These are phyloP conservation scores for Tolypocladium sp. DNA, from an alignment of 2,329 filamentous ascomycete species.

Conservation along the genomic window DNA sequence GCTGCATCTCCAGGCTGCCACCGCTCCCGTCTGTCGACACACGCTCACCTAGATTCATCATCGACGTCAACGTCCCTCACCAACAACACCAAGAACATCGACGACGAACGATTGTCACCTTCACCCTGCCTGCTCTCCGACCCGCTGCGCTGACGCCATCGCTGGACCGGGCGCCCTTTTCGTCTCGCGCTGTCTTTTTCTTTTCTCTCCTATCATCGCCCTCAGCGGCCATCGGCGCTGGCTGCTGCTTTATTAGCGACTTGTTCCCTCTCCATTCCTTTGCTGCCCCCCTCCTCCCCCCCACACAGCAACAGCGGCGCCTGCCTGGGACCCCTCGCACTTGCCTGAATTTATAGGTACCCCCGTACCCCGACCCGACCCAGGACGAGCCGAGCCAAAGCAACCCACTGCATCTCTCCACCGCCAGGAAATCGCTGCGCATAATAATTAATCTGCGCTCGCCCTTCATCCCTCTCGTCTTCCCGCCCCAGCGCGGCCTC, in stretches of 20 bases:
- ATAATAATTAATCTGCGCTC: background rate
- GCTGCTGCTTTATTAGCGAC: background rate
- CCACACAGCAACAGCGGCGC: background rate
- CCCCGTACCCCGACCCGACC: background rate
- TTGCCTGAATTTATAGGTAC: background rate
- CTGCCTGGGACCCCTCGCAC: background rate
- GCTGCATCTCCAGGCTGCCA: background rate
- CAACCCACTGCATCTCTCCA: background rate
- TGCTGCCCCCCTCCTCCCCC: background rate
- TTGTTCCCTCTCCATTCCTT: background rate
- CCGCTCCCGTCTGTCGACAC: background rate
- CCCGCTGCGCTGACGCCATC: background rate
- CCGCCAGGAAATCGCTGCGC: background rate
- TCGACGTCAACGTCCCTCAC: too few relatives aligned
- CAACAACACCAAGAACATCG: background rate
- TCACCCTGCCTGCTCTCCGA: background rate
- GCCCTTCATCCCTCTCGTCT: background rate
- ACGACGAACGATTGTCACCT: background rate
- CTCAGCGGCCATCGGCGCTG: background rate
- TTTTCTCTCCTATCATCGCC: background rate
- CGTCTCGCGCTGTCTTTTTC: background rate
- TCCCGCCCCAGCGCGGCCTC: constrained; percentile 20
- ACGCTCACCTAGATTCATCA: background rate
- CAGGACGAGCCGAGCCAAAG: background rate
- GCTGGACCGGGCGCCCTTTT: background rate